Percentiles rank a stretch among this genome's conserved stretches.
Evolutionary conservation across 495 filamentous ascomycete species (phyloP).

Genomic region (Cryomyces antarcticus): DNA sequence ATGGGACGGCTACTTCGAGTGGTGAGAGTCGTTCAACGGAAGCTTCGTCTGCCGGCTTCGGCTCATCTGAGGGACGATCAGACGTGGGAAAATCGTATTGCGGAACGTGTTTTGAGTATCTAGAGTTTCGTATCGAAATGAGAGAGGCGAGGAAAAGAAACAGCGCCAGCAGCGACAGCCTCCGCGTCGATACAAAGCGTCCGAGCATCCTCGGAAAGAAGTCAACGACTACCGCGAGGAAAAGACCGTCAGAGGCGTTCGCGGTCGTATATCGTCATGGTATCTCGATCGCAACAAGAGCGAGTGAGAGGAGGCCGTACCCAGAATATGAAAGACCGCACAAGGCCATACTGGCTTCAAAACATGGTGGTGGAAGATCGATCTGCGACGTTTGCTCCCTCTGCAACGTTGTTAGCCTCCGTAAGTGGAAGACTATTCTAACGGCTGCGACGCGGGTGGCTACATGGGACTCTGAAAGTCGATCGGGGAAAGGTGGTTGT

Average conservation of each 20-base stretch:
- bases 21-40: neutral
- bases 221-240: neutral
- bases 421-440: too few relatives aligned
- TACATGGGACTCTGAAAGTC: too few relatives aligned
- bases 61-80: neutral
- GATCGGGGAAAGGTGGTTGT: too few relatives aligned
- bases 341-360: neutral
- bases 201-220: neutral
- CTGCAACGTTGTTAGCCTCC: too few relatives aligned
- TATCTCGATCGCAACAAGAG: neutral
- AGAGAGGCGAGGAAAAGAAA: constrained; percentile 4
- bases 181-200: constrained; percentile 1
- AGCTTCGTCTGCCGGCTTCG: neutral
- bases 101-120: constrained; percentile 5
- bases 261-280: neutral
- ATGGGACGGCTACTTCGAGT: neutral
- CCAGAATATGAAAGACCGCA: neutral
- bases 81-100: neutral
- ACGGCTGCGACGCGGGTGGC: too few relatives aligned
- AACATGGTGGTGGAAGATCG: too few relatives aligned
- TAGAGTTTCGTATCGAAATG: neutral
- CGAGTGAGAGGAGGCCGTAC: neutral
- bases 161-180: constrained; percentile 8
- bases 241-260: neutral
- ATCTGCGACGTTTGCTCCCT: too few relatives aligned